Evolutionary conservation across 768 basidiomycete species (phyloP), one percentile per base, ranked within the genome.

Genomic region (Russula lepida): DNA sequence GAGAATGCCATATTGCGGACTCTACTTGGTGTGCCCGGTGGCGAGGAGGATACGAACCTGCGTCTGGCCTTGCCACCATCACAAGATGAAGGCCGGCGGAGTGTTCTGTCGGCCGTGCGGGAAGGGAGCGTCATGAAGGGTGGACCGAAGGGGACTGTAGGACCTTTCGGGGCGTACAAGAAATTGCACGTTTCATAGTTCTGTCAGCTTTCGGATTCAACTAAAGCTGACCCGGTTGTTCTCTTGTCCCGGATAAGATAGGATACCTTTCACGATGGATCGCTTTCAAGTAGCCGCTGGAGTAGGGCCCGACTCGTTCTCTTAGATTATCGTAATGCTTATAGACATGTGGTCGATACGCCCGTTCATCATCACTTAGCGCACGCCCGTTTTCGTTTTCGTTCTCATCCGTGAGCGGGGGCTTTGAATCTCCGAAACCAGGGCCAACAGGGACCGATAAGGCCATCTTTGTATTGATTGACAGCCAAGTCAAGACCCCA

Each of bases 1-100:
- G 95, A 99, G 77, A 98, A 99, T 70, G 80, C 82, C 55, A 81
- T 89, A 65, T 74, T 99, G 64, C 79, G 87, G 67, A 78, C 83
- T 59, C 75, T 98, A 77, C 71, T 92, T 62, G 84, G 82, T 0
- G 71, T 85, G 19, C 75, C 74, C 0, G 67, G 75, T 7, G 65
- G 56, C 25, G 68, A 64, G 25, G 59, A 61, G 41, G 58, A 52
- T 13, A 25, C 56, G 8, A 27, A 53, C 27, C 13, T 57, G 56
- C 56, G 56, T 21, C 46, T 53, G n/a, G 25, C 55, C n/a, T 25
- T 28, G 27, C 37, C 44, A n/a, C 52, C 60, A 33, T 44, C 43
- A 13, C 35, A 50, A 19, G 66, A 65, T 15, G 64, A 65, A 15
- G 66, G 66, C n/a, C 59, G 66, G 11, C n/a, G 54, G 46, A 66